Percentiles rank a stretch among this genome's conserved stretches.
phyloP scores from a whole-genome alignment of 345 rosid species.

The Salix purpurea region DNA sequence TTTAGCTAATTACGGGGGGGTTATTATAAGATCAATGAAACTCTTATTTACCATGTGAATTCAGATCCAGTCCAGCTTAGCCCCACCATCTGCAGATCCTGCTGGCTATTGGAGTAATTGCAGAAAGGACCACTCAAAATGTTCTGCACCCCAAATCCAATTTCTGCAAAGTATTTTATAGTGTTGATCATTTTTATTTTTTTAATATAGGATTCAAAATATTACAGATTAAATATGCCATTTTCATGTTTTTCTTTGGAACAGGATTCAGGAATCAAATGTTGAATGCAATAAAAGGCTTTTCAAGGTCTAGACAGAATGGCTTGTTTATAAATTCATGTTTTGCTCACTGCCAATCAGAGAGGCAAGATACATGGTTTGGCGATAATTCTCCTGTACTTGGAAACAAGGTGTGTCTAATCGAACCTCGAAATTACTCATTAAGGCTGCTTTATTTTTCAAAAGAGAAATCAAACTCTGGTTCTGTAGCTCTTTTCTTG shows the following conservation, averaged over 20 bases:
- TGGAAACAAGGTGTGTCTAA: constrained; percentile 56
- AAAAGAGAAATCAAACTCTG: neutral
- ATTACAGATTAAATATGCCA: neutral
- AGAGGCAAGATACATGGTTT: constrained; percentile 96
- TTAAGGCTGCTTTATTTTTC: neutral
- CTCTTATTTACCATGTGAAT: neutral
- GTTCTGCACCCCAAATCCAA: constrained; percentile 59
- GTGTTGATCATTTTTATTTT: neutral
- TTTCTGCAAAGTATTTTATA: constrained; percentile 65
- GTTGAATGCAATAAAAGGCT: constrained; percentile 57
- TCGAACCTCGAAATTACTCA: neutral
- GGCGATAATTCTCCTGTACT: constrained; percentile 74
- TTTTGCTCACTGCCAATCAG: constrained; percentile 94
- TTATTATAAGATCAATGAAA: neutral
- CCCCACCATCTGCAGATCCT: constrained; percentile 88
- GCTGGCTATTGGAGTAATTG: constrained; percentile 83
- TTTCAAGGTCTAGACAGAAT: constrained; percentile 62
- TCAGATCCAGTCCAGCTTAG: constrained; percentile 89
- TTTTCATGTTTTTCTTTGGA: neutral
- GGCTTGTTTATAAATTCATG: constrained; percentile 91
- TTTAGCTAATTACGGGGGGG: neutral
- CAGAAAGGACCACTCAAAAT: constrained; percentile 65
- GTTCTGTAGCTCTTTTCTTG: neutral
- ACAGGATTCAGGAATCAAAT: constrained; percentile 82
- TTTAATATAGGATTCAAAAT: neutral